Base-by-base conservation (phyloP, 1,284 basidiomycete species). In the Coniophora puteana region DNA sequence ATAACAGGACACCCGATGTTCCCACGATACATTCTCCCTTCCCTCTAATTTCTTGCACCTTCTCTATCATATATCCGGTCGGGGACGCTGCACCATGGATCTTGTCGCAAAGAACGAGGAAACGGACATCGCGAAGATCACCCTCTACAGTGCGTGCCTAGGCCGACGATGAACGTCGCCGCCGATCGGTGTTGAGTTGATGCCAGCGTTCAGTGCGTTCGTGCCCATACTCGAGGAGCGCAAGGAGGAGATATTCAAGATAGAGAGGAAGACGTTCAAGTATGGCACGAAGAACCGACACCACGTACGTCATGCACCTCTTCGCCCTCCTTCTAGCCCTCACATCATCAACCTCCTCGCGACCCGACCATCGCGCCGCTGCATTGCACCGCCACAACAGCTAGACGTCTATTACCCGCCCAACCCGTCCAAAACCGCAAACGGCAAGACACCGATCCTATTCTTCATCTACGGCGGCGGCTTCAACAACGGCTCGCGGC, bases 391-490 rank as follows among this genome's bases (percentile, higher is more conserved):
- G 17, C 25, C n/a, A n/a, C n/a, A 21, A 16, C 40, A 77, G 74
- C 61, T 78, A 12, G 76, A 78, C 44, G 65, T 81, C 0, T 83
- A 81, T 52, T 80, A 78, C 51, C 80, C 81, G 0, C 46, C 64
- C 1, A 44, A 50, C 0, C 25, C 54, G 3, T 45, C 57, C 1
- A 44, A 46, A 12, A 47, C 52, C 1, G 42, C 52, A 8, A 38
- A 41, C 4, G 59, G 51, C 4, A 69, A 67, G 44, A 63, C 67
- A 0, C 77, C 78, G 0, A 62, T 83, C 17, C 56, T 85, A 14
- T 74, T 83, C 56, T 83, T 74, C 55, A 48, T 76, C 31, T 83
- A 84, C 46, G 82, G 81, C 1, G 82, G 81, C 4, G 80, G 80
- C 2, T 80, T 80, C 53, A 60, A 62, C 43, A 54, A 55, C 0